Evolutionary conservation across 495 filamentous ascomycete species (phyloP), one percentile per base, ranked within the genome.

Genomic region (Talaromyces proteolyticus): DNA sequence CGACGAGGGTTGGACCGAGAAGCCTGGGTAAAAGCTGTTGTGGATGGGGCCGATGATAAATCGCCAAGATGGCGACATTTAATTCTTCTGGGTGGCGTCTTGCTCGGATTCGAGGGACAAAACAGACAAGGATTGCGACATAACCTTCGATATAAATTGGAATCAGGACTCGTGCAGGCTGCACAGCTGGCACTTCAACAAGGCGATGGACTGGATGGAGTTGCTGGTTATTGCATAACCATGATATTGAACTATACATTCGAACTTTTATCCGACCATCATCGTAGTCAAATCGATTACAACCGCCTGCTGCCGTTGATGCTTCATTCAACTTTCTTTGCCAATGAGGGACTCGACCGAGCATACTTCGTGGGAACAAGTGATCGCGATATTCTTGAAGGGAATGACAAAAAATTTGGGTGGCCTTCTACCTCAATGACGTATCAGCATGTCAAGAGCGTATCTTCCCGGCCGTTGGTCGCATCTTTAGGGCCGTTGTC

Each of bases 11-110:
- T 72, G 78, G 55, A 67, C 54, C 53, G 77, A 34, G 87, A 95
- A 53, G 87, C 83, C 29, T 98, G 93, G 93, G 76, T 88, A 5
- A 82, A 81, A 53, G 90, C 91, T 0, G 78, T 95, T 1, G 79
- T 90, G 18, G 85, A 83, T 58, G 92, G 93, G 10, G 84, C 89
- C 3, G 89, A 97, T 60, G 86, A 91, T 11, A 77, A 80, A 54
- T 91, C 89, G 2, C 86, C 81, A 42, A 73, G 89, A 65, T 96
- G 92, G 93, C 84, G 89, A 68, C 93, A 97, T 68, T 59, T 90
- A 21, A 72, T 96, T 20, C 75, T 91, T 2, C 77, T 97, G 7
- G 82, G 79, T 2, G 93, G 93, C 11, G 70, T 97, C 11, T 60
- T 97, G 56, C 78, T 92, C 56, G 93, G 90, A 36, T 87, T 91